Percentiles rank a stretch among this genome's conserved stretches.
Conservation (phyloP, 768 basidiomycete species). For the Pulveroboletus sp. region DNA sequence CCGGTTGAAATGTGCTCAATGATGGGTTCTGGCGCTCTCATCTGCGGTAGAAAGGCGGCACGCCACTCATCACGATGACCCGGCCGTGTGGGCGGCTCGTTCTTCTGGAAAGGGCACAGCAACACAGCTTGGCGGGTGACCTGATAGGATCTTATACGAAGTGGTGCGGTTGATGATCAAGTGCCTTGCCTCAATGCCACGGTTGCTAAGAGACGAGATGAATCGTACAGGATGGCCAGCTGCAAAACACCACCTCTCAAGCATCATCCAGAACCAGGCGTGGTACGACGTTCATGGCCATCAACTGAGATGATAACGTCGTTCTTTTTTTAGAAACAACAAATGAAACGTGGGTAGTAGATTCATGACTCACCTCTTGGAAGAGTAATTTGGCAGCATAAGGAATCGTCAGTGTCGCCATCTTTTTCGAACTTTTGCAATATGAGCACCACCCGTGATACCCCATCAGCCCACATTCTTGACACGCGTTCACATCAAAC, state of each 20-base stretch:
- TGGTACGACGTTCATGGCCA: constrained; percentile 97
- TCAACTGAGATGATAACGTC: constrained; percentile 48
- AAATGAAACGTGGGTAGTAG: not conserved
- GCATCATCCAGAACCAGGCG: constrained; percentile 84
- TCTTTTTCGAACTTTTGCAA: constrained; percentile 95
- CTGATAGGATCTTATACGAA: constrained; percentile 4
- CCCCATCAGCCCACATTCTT: constrained; percentile 91
- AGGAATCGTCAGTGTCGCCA: constrained; percentile 93
- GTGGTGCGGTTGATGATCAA: not conserved
- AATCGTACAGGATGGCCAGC: not conserved
- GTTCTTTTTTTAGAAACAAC: constrained; percentile 1
- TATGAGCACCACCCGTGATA: constrained; percentile 96
- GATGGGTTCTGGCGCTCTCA: not conserved
- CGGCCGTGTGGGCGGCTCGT: constrained; percentile 7
- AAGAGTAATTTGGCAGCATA: constrained; percentile 93
- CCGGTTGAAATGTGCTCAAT: no score
- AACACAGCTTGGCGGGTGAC: constrained; percentile 6
- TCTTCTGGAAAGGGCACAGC: constrained; percentile 5
- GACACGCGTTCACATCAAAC: constrained; percentile 95
- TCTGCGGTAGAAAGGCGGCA: constrained; percentile 5
- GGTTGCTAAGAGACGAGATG: constrained; percentile 2
- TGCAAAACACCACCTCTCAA: constrained; percentile 20
- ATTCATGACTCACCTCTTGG: constrained; percentile 61
- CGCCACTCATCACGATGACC: constrained; percentile 10
- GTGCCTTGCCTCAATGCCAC: constrained; percentile 4